Percentiles rank a stretch among this genome's conserved stretches.
Evolutionary conservation across 2,329 filamentous ascomycete genomes (phyloP).

Genomic region (Hypoxylon sp.): DNA sequence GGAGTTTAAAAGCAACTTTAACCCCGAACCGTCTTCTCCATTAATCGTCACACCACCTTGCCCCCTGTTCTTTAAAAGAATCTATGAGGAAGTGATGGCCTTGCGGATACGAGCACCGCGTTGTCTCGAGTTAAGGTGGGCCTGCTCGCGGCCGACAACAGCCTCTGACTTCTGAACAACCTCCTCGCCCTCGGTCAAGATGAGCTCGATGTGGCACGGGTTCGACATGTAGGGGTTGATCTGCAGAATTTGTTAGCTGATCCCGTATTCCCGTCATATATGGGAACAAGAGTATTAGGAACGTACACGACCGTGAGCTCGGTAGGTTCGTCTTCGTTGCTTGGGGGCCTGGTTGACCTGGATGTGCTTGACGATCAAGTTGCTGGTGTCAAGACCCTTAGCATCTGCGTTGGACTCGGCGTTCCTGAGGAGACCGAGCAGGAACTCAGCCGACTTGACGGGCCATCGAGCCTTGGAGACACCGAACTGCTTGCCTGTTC

Average conservation of each 20-base stretch:
- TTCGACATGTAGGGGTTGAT: constrained; percentile 99
- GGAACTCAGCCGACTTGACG: constrained; percentile 98
- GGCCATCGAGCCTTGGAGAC: constrained; percentile 99
- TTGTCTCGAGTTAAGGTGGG: constrained; percentile 90
- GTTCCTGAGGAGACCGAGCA: constrained; percentile 97
- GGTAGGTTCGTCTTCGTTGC: constrained; percentile 99
- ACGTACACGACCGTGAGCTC: constrained; percentile 99
- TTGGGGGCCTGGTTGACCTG: constrained; percentile 99
- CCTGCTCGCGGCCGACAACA: constrained; percentile 73
- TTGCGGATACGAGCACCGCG: constrained; percentile 78
- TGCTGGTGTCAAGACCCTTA: constrained; percentile 97
- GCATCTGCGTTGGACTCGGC: constrained; percentile 96
- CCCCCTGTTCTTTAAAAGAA: constrained; percentile 25
- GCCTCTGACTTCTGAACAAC: constrained; percentile 89
- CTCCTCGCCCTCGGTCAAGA: constrained; percentile 98
- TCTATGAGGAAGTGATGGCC: constrained; percentile 76
- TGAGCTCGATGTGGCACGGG: constrained; percentile 99
- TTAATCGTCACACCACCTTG: constrained; percentile 50
- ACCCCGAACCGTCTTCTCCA: constrained; percentile 50
- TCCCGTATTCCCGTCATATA: neutral
- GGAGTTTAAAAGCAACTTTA: constrained; percentile 55
- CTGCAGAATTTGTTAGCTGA: constrained; percentile 64
- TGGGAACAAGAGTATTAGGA: constrained; percentile 39
- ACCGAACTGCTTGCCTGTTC: constrained; percentile 96
- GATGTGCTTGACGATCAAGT: constrained; percentile 99